Base-by-base conservation (phyloP, 129 eudicot genomes). In the Arctium lappa region DNA sequence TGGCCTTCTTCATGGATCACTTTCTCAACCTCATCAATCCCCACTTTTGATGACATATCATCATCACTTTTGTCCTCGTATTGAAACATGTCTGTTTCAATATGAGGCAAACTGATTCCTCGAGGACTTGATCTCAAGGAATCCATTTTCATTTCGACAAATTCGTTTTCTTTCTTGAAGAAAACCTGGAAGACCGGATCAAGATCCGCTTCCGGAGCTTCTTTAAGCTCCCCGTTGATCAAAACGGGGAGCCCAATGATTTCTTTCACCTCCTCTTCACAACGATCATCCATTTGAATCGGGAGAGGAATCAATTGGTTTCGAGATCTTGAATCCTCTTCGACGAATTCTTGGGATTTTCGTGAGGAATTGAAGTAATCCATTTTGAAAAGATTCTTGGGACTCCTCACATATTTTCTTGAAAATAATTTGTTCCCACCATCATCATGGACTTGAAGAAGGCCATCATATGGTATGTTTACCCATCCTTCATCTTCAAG, bases 121-220 rank as follows among this genome's bases (percentile, higher is more conserved):
- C 86, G 77, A 69, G 77, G 77, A 72, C 76, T 9, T 69, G 94
- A 85, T 83, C 62, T 94, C 7, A 92, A 92, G 31, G 98, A 94
- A 66, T 92, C 98, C 94, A 92, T 74, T 88, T 94, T 94, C 93
- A 92, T 88, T 89, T 94, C 96, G 90, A 84, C 93, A 87, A 88
- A 92, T 89, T 94, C 95, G 72, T 89, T 85, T 86, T 94, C 98
- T 85, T 89, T 91, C 82, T 94, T 88, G 84, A 94, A 91, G 90
- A 88, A 90, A 85, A 91, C 98, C 69, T 86, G 90, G 69, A 95
- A 88, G 62, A 94, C 72, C 6, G 86, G 87, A 66, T 92, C 98
- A 44, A 86, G 90, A 75, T 89, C 93, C 70, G 80, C 74, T 86
- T 79, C 87, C n/a, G 33, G 73, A 39, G 82, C 78, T 79, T 68